Base-by-base conservation (phyloP, 345 rosid genomes). In the Reutealis trisperma region DNA sequence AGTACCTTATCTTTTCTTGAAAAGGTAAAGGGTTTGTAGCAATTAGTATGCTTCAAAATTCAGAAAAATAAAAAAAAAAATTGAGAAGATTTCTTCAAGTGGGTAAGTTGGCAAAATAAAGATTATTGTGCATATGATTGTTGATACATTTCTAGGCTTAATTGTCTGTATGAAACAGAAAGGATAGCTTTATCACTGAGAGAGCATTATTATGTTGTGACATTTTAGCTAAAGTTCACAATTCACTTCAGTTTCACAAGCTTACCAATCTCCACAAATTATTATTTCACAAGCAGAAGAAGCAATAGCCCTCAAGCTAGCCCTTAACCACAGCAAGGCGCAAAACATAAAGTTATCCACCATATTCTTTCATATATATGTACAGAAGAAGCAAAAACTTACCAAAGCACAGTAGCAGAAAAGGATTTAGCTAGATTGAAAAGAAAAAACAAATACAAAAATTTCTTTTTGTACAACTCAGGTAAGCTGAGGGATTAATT, bases 21-120 rank as follows among this genome's bases (percentile, higher is more conserved):
- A 5, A 74, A 70, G 75, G 75, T 27, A 45, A 61, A 18, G 55
- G 11, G 72, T 55, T 86, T 73, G 45, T 75, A 83, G 80, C 91
- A 64, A 84, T 82, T 73, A 66, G 80, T 47, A 87, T 83, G 89
- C 87, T 86, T 86, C 70, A 41, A 78, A 73, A 81, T 59, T 76
- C 83, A 79, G 90, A 77, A 84, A 85, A 78, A 72, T 37, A 37
- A 65, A 8, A 63, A 70, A 54, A 68, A 61, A 34, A 75, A 78
- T 72, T 52, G 59, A 54, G 58, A 8, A 54, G 59, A 54, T 16
- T 18, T 16, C 41, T 76, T 81, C 80, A 77, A 83, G 78, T 82
- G 78, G 85, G 73, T 76, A 78, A 5, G 8, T 54, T 30, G 73
- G 68, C 30, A 73, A 75, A 78, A 73, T 24, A 72, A 27, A 54